Conservation (phyloP, 805 yeast genomes). For the Yarrowia porcina region DNA sequence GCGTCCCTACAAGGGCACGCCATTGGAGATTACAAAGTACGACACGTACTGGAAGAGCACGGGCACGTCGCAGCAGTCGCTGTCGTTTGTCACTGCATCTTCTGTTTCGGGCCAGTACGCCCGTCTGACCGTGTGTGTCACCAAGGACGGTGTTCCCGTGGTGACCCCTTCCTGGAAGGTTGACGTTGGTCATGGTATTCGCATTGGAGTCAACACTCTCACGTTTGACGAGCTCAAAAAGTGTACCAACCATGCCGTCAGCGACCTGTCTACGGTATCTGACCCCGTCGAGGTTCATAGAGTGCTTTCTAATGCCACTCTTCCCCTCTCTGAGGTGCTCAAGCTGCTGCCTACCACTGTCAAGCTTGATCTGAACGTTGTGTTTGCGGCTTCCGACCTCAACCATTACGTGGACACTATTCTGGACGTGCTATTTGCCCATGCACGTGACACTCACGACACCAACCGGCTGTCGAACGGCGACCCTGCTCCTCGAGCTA, state of each 20-base stretch:
- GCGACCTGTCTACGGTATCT: conserved; percentile 27
- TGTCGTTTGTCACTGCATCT: conserved; percentile 85
- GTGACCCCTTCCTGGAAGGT: conserved; percentile 40
- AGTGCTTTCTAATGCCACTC: conserved; percentile 47
- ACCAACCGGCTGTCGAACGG: conserved; percentile 26
- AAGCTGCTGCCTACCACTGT: conserved; percentile 53
- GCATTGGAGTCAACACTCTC: conserved; percentile 45
- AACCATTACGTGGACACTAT: conserved; percentile 75
- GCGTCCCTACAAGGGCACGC: conserved; percentile 79
- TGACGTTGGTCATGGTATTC: conserved; percentile 42
- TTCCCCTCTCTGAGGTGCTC: conserved; percentile 61
- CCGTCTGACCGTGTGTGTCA: conserved; percentile 62
- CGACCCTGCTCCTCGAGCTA: conserved; percentile 25
- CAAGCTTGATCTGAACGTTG: conserved; percentile 39
- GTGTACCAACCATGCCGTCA: background rate
- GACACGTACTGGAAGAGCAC: conserved; percentile 98
- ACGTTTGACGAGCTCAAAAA: background rate
- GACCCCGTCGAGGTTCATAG: conserved; percentile 43
- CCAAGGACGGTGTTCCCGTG: conserved; percentile 82
- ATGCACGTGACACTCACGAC: conserved; percentile 50
- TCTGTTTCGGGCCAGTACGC: conserved; percentile 80
- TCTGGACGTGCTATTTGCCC: conserved; percentile 68
- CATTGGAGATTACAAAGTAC: conserved; percentile 84
- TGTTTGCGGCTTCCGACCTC: conserved; percentile 46
- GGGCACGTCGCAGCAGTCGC: conserved; percentile 42